A percentile compares a stretch with the other conserved stretches of the same genome.
Conservation (phyloP, 2,329 filamentous ascomycete species). For the Pyrenochaeta sp. region DNA sequence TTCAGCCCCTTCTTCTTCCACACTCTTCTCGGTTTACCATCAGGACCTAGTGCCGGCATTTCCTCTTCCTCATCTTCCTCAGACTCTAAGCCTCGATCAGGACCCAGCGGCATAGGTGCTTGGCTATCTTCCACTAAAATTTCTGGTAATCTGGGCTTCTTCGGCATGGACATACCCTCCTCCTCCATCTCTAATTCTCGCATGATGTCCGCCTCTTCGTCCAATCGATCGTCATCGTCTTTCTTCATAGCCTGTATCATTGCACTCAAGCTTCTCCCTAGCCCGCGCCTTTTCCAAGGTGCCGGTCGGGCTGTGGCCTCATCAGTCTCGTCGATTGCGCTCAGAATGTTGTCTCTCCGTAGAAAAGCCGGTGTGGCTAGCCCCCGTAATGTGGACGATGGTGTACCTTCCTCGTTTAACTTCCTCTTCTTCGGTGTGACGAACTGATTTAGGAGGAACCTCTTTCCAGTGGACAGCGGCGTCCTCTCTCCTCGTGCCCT, state of each 20-base stretch:
- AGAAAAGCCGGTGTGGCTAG: slow-evolving; percentile 78
- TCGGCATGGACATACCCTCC: slow-evolving; percentile 32
- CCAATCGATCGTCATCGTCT: slow-evolving; percentile 60
- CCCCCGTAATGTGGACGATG: slow-evolving; percentile 43
- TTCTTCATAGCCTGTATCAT: slow-evolving; percentile 76
- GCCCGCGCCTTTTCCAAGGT: slow-evolving; percentile 54
- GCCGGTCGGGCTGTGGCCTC: slow-evolving; percentile 44
- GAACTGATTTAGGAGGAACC: slow-evolving; percentile 69
- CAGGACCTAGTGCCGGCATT: slow-evolving; percentile 54
- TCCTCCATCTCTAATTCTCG: slow-evolving; percentile 70
- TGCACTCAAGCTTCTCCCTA: slow-evolving; percentile 76
- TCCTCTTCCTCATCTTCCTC: slow-evolving; percentile 65
- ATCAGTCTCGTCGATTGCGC: slow-evolving; percentile 65
- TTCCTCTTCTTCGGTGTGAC: slow-evolving; percentile 65
- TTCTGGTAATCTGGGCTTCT: slow-evolving; percentile 38
- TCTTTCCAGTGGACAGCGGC: slow-evolving; percentile 65
- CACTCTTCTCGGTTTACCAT: slow-evolving; percentile 67
- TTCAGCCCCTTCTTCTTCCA: slow-evolving; percentile 90
- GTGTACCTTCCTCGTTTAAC: slow-evolving; percentile 49
- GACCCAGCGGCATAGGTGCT: slow-evolving; percentile 54
- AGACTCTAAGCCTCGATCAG: slow-evolving; percentile 58
- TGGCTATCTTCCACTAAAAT: slow-evolving; percentile 56
- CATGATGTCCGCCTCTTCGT: slow-evolving; percentile 78
- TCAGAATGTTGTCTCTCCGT: slow-evolving; percentile 60
- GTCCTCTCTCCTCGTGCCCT: slow-evolving; percentile 52